Conservation (phyloP, 1,284 basidiomycete species). For the Ceratobasidium sp. region DNA sequence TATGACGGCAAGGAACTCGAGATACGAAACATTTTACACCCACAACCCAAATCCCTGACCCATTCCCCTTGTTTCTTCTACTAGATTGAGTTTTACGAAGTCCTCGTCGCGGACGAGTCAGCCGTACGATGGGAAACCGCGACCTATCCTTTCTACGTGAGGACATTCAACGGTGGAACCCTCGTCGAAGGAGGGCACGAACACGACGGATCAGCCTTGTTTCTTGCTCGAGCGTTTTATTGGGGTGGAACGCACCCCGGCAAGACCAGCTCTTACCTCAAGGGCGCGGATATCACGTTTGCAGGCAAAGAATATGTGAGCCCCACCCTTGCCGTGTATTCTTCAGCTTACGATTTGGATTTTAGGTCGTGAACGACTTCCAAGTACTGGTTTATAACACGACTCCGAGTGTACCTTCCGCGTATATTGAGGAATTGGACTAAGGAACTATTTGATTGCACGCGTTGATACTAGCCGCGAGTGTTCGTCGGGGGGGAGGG, state of each 20-base stretch:
- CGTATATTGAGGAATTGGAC: too few relatives aligned
- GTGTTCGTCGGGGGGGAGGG: too few relatives aligned
- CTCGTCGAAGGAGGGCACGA: constrained; percentile 36
- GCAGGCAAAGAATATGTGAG: constrained; percentile 40
- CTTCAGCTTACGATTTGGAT: not conserved
- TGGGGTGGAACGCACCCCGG: constrained; percentile 42
- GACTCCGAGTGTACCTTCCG: too few relatives aligned
- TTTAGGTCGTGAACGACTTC: constrained; percentile 34
- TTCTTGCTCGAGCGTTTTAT: constrained; percentile 32
- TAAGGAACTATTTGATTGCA: too few relatives aligned
- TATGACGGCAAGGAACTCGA: constrained; percentile 37
- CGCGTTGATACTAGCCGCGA: too few relatives aligned
- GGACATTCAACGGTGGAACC: constrained; percentile 18
- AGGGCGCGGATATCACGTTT: too few relatives aligned
- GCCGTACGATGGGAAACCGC: constrained; percentile 38
- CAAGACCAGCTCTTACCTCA: constrained; percentile 23
- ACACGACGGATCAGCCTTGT: constrained; percentile 34
- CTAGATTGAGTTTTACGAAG: constrained; percentile 40
- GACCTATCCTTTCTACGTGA: constrained; percentile 23
- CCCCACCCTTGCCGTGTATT: not conserved
- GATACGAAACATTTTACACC: too few relatives aligned
- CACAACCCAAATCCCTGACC: too few relatives aligned
- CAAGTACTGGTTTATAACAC: constrained; percentile 28
- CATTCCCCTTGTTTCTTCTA: not conserved
- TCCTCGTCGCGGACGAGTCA: constrained; percentile 18